phyloP scores from a whole-genome alignment of 2,329 filamentous ascomycete species.

The Aspergillus sp. region DNA sequence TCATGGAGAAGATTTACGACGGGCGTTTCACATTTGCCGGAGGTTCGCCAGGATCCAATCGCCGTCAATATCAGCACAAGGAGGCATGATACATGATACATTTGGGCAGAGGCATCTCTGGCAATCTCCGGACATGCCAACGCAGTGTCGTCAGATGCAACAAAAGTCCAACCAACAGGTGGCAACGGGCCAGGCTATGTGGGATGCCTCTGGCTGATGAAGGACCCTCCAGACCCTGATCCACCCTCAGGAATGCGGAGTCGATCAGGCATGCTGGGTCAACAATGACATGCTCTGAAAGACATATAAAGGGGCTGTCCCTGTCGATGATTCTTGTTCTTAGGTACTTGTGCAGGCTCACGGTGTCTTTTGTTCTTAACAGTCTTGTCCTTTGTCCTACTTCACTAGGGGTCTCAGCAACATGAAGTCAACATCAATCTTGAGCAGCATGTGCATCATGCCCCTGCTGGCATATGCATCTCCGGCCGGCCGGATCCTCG shows the following conservation, averaged over 20 bases:
- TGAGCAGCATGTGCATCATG: constrained; percentile 19
- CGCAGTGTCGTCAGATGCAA: neutral
- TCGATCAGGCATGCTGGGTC: neutral
- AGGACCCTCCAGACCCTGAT: neutral
- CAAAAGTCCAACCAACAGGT: neutral
- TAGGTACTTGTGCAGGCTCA: neutral
- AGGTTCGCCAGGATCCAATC: neutral
- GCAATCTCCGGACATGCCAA: neutral
- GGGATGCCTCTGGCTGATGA: neutral
- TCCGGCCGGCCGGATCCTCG: neutral
- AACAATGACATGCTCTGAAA: neutral
- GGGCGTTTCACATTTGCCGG: neutral
- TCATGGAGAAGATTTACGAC: neutral
- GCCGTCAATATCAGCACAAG: neutral
- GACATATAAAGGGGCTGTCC: constrained; percentile 8
- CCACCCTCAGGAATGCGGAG: neutral
- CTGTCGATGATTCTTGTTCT: neutral
- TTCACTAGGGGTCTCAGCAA: constrained; percentile 4
- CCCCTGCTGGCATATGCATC: constrained; percentile 16
- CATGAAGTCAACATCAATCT: constrained; percentile 13
- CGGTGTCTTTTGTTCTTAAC: neutral
- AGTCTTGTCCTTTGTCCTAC: constrained; percentile 5
- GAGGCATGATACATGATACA: neutral
- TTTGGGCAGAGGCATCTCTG: neutral
- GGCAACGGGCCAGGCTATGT: neutral